Percentiles rank a stretch among this genome's conserved stretches.
Evolutionary conservation across 495 filamentous ascomycete genomes (phyloP).

Genomic region (Penicillium silybi): DNA sequence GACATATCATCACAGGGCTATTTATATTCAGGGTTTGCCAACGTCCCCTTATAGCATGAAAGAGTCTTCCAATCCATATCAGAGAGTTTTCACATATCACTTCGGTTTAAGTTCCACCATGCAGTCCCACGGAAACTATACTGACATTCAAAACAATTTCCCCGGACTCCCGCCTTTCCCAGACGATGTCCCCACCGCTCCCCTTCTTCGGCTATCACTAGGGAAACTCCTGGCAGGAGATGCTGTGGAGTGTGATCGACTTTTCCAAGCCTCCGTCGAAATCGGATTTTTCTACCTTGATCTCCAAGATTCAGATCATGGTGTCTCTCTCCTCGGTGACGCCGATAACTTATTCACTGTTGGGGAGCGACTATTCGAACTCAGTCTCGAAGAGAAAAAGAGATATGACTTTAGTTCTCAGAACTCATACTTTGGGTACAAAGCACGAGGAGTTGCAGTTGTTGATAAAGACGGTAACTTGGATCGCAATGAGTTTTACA

Average conservation of each 20-base stretch:
- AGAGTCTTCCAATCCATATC: neutral
- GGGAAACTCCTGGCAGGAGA: constrained; percentile 42
- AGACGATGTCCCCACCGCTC: constrained; percentile 48
- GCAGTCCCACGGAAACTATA: neutral
- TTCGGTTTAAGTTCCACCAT: neutral
- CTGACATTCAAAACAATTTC: constrained; percentile 15
- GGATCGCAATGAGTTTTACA: constrained; percentile 62
- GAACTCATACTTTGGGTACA: constrained; percentile 52
- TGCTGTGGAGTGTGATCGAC: constrained; percentile 35
- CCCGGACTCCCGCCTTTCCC: constrained; percentile 49
- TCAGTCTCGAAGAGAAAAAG: constrained; percentile 50
- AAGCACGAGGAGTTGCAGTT: constrained; percentile 46
- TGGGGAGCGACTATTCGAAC: constrained; percentile 43
- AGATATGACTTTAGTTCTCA: constrained; percentile 46
- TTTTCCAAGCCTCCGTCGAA: constrained; percentile 47
- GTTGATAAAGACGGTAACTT: constrained; percentile 51
- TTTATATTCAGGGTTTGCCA: neutral
- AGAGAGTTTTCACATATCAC: neutral
- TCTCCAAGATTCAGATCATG: constrained; percentile 36
- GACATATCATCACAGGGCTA: neutral
- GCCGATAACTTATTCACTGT: constrained; percentile 45
- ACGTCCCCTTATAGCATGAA: neutral
- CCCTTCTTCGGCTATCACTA: constrained; percentile 52
- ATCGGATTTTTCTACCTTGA: constrained; percentile 65
- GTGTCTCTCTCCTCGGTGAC: constrained; percentile 38